Conservation (phyloP, 768 basidiomycete genomes). For the Pisolithus albus region DNA sequence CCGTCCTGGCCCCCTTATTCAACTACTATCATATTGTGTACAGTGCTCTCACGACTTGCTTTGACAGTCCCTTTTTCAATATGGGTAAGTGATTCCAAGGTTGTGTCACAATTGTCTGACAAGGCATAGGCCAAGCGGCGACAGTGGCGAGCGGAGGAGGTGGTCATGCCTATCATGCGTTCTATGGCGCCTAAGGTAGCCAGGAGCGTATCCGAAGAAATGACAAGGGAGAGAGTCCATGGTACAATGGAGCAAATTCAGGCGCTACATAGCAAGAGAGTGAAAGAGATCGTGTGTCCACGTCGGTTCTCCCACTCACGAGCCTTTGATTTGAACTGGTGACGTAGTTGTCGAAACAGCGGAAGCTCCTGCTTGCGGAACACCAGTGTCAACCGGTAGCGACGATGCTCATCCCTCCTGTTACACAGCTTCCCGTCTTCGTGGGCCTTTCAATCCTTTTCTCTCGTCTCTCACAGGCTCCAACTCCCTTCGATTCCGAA, state of each 20-base stretch:
- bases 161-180: constrained; percentile 51
- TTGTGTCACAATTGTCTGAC: constrained; percentile 7
- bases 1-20: constrained; percentile 64
- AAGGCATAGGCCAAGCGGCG: constrained; percentile 49
- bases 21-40: constrained; percentile 65
- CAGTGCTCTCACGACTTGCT: constrained; percentile 51
- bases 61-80: constrained; percentile 63
- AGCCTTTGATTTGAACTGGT: constrained; percentile 2
- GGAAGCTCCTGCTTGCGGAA: constrained; percentile 53
- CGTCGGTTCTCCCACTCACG: not conserved
- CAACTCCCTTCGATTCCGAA: constrained; percentile 68
- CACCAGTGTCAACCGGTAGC: constrained; percentile 51
- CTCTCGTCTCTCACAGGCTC: constrained; percentile 46
- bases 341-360: constrained; percentile 44
- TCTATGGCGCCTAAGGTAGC: constrained; percentile 38
- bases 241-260: constrained; percentile 49
- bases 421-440: constrained; percentile 70
- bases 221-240: constrained; percentile 49
- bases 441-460: constrained; percentile 57
- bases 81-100: constrained; percentile 46
- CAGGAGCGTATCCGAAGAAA: constrained; percentile 33
- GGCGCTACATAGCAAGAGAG: constrained; percentile 41
- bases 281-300: constrained; percentile 38
- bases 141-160: constrained; percentile 52
- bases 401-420: constrained; percentile 53